Evolutionary conservation across 306 rosid genomes (phyloP).

Genomic region (Hippophae gyantsensis): DNA sequence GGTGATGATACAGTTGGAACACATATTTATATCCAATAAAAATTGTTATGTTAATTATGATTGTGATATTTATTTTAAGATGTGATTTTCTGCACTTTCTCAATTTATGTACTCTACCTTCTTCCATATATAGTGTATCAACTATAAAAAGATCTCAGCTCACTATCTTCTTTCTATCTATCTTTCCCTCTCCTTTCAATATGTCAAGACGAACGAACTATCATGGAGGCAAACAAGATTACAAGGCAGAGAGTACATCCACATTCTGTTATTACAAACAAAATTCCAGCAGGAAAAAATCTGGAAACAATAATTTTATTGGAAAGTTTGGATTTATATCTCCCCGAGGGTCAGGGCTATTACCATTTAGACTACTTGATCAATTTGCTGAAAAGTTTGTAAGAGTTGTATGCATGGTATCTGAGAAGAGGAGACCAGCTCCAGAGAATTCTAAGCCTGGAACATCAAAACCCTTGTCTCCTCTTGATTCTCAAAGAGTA

Average conservation of each 20-base stretch:
- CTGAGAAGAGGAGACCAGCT: slow-evolving; percentile 25
- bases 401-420: slow-evolving; percentile 32
- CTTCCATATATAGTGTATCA: neutral
- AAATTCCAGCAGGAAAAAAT: slow-evolving; percentile 13
- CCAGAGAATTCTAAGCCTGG: slow-evolving; percentile 21
- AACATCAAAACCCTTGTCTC: slow-evolving; percentile 33
- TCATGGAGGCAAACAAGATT: slow-evolving; percentile 7
- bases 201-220: slow-evolving; percentile 17
- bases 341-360: slow-evolving; percentile 23
- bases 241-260: slow-evolving; percentile 13
- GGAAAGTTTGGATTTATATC: slow-evolving; percentile 24
- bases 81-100: slow-evolving; percentile 4
- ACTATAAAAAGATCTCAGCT: neutral
- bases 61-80: too few species aligned
- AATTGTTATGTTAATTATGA: too few species aligned
- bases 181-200: slow-evolving; percentile 6
- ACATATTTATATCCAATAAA: too few species aligned
- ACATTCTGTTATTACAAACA: slow-evolving; percentile 14
- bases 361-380: slow-evolving; percentile 42
- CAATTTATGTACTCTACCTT: slow-evolving; percentile 11
- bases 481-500: slow-evolving; percentile 49
- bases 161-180: slow-evolving; percentile 9
- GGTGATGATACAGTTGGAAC: too few species aligned
- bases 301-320: neutral
- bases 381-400: slow-evolving; percentile 42